These are phyloP conservation scores for Penicillium sp. DNA, from an alignment of 2,329 filamentous ascomycete species.

Conservation along the genomic window DNA sequence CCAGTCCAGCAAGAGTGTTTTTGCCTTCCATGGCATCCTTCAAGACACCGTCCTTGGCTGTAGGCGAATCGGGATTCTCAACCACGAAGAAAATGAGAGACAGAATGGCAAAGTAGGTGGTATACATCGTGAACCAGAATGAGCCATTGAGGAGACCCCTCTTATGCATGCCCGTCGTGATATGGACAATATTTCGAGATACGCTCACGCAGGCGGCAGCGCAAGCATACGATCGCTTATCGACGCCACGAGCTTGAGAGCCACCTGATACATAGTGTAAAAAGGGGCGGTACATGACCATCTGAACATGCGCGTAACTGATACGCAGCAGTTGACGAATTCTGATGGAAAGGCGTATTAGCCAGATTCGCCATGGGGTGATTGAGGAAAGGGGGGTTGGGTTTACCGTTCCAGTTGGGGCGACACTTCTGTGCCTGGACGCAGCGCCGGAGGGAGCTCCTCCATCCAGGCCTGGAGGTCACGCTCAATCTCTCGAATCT, in stretches of 20 bases:
- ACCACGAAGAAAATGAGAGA: slow-evolving; percentile 65
- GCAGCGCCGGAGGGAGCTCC: slow-evolving; percentile 71
- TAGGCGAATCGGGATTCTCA: slow-evolving; percentile 63
- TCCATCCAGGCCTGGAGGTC: slow-evolving; percentile 66
- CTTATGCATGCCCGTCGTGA: slow-evolving; percentile 65
- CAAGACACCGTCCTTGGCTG: slow-evolving; percentile 70
- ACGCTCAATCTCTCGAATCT: slow-evolving; percentile 64
- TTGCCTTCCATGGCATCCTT: slow-evolving; percentile 83
- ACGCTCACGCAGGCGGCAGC: slow-evolving; percentile 67
- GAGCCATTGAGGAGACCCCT: slow-evolving; percentile 62
- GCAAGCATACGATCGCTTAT: slow-evolving; percentile 65
- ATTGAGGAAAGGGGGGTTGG: neutral
- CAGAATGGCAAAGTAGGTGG: slow-evolving; percentile 66
- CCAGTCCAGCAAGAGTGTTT: slow-evolving; percentile 76
- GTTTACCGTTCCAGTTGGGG: slow-evolving; percentile 74
- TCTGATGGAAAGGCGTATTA: slow-evolving; percentile 3
- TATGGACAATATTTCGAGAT: slow-evolving; percentile 66
- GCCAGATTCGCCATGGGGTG: neutral
- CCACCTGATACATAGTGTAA: slow-evolving; percentile 62
- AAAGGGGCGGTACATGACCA: slow-evolving; percentile 66
- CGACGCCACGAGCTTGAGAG: slow-evolving; percentile 53
- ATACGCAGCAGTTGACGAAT: slow-evolving; percentile 63
- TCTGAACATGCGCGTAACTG: slow-evolving; percentile 64
- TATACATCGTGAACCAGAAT: slow-evolving; percentile 71
- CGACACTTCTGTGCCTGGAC: slow-evolving; percentile 74